Conservation (phyloP, 805 yeast species). For the Danielia reshetovae region DNA sequence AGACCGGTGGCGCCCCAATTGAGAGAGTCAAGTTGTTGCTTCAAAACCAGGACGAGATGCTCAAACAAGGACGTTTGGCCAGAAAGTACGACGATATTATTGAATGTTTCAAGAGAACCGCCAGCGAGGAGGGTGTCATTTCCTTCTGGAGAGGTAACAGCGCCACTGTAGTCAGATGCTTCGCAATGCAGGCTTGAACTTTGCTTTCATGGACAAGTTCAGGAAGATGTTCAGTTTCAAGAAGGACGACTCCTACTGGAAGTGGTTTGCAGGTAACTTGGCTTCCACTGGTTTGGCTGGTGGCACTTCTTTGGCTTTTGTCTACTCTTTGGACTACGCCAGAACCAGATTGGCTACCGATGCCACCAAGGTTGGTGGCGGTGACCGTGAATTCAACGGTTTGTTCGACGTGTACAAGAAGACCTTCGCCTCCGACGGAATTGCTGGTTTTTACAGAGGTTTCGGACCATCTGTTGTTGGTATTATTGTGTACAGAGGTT, state of each 20-base stretch:
- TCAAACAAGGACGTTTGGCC: slow-evolving; percentile 94
- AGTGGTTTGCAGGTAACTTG: slow-evolving; percentile 96
- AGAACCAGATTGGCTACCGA: slow-evolving; percentile 99
- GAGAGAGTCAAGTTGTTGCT: slow-evolving; percentile 95
- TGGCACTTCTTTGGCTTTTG: slow-evolving; percentile 90
- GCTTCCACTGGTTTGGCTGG: slow-evolving; percentile 99
- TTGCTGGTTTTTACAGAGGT: slow-evolving; percentile 99
- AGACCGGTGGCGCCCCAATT: slow-evolving; percentile 97
- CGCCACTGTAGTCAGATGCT: slow-evolving; percentile 97
- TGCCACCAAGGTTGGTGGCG: slow-evolving; percentile 72
- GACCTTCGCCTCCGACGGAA: slow-evolving; percentile 93
- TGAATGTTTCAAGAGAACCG: slow-evolving; percentile 94
- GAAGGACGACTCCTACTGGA: slow-evolving; percentile 90
- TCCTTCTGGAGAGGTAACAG: slow-evolving; percentile 99
- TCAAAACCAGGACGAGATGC: slow-evolving; percentile 98
- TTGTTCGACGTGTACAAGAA: slow-evolving; percentile 93
- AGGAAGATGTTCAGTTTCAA: slow-evolving; percentile 95
- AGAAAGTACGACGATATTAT: slow-evolving; percentile 82
- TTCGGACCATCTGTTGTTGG: slow-evolving; percentile 98
- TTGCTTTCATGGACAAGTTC: slow-evolving; percentile 97
- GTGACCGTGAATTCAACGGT: slow-evolving; percentile 97
- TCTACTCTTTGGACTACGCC: slow-evolving; percentile 96
- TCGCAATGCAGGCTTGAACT: slow-evolving; percentile 99
- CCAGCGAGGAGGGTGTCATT: slow-evolving; percentile 85
- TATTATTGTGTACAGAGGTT: slow-evolving; percentile 98